Evolutionary conservation across 176 grass and related monocot species (phyloP).

Genomic region (Avena insularis): DNA sequence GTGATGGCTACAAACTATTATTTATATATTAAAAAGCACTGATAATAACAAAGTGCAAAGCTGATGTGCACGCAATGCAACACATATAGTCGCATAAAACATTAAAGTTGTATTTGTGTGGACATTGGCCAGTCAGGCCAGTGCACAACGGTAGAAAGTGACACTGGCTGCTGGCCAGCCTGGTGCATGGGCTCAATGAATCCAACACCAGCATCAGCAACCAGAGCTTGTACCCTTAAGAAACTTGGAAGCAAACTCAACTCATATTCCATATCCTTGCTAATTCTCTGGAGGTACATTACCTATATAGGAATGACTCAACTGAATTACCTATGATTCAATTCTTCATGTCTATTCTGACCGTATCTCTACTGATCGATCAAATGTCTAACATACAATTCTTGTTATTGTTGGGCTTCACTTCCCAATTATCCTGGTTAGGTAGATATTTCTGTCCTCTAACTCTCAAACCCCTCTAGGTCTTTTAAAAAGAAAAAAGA

Average conservation of each 20-base stretch:
- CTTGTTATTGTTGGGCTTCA: not conserved
- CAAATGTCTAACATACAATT: not conserved
- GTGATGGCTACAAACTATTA: constrained; percentile 9
- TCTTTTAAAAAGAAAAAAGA: not conserved
- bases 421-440: not conserved
- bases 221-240: not conserved
- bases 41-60: not conserved
- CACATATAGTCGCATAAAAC: not conserved
- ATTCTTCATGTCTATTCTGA: not conserved
- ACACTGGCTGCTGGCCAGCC: not conserved
- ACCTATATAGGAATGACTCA: not conserved
- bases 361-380: not conserved
- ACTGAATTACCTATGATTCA: not conserved
- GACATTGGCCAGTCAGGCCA: not conserved
- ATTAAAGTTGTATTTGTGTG: not conserved
- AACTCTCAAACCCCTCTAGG: not conserved
- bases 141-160: not conserved
- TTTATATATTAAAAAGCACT: not conserved
- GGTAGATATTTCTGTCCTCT: constrained; percentile 3
- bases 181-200: not conserved
- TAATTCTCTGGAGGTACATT: not conserved
- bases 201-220: not conserved
- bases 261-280: not conserved
- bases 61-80: constrained; percentile 1
- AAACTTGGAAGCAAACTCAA: not conserved